phyloP scores from a whole-genome alignment of 225 moss, liverwort and hornwort species.

The Thuidium tamariscinum region DNA sequence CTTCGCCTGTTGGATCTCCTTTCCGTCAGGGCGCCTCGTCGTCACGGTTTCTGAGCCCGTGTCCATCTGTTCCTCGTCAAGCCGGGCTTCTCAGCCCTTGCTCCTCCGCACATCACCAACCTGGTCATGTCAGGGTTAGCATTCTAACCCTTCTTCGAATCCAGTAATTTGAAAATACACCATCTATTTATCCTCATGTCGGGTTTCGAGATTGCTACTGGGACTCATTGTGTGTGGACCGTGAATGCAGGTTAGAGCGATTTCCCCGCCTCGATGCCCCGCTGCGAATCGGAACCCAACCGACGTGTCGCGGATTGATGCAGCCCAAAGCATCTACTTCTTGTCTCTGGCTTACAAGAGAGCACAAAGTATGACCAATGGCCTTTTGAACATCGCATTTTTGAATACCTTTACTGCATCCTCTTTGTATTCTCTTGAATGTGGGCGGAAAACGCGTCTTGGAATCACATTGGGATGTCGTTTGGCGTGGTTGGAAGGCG shows the following conservation, averaged over 20 bases:
- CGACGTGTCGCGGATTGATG: conserved; percentile 34
- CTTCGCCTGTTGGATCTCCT: conserved; percentile 20
- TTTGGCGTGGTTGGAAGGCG: neutral
- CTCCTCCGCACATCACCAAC: neutral
- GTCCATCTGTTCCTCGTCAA: neutral
- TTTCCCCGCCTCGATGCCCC: conserved; percentile 32
- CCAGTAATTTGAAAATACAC: no score
- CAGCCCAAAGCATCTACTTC: conserved; percentile 18
- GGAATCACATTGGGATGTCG: neutral
- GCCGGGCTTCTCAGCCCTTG: conserved; percentile 4
- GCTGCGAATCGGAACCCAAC: neutral
- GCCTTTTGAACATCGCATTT: no score
- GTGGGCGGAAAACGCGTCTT: neutral
- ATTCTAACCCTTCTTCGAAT: neutral
- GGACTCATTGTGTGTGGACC: neutral
- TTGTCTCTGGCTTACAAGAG: conserved; percentile 1
- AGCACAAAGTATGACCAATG: neutral
- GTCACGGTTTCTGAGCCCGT: conserved; percentile 2
- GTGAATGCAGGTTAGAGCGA: conserved; percentile 15
- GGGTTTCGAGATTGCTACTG: neutral
- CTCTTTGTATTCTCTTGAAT: no score
- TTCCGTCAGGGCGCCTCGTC: neutral
- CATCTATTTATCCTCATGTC: no score
- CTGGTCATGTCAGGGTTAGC: conserved; percentile 11
- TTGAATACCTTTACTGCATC: neutral